Evolutionary conservation across 805 yeast species (phyloP).

Genomic region (Maudiozyma saulgeensis): DNA sequence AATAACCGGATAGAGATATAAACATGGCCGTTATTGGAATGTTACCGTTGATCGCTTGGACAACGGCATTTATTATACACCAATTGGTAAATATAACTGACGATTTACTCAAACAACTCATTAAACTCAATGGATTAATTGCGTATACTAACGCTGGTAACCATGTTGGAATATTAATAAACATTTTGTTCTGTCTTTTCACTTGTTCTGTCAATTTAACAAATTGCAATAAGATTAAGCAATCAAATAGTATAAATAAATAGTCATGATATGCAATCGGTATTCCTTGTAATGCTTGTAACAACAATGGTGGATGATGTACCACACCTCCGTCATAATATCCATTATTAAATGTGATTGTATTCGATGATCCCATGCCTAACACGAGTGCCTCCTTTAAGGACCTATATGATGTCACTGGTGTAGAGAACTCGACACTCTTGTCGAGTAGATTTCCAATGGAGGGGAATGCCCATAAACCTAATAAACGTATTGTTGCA

Average conservation of each 20-base stretch:
- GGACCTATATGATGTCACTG: constrained; percentile 32
- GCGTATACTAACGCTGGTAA: constrained; percentile 55
- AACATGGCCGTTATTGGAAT: constrained; percentile 16
- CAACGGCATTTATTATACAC: constrained; percentile 40
- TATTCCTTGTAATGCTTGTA: background rate
- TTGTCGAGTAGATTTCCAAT: constrained; percentile 21
- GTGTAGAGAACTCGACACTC: constrained; percentile 29
- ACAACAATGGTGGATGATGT: constrained; percentile 74
- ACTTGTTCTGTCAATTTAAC: constrained; percentile 7
- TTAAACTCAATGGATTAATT: constrained; percentile 70
- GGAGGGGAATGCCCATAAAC: constrained; percentile 19
- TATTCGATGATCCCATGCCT: constrained; percentile 29
- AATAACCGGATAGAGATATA: constrained; percentile 46
- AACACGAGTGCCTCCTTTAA: constrained; percentile 61
- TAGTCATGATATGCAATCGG: background rate
- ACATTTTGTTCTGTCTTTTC: constrained; percentile 24
- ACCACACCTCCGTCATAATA: constrained; percentile 73
- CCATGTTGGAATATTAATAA: constrained; percentile 19
- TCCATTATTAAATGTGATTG: constrained; percentile 25
- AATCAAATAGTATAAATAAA: constrained; percentile 45
- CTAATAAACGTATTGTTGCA: constrained; percentile 9
- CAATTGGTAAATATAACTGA: constrained; percentile 53
- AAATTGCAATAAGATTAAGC: constrained; percentile 45
- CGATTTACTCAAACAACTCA: constrained; percentile 61
- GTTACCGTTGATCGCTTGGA: constrained; percentile 36